Conservation (phyloP, 805 yeast genomes). For the Lachancea mirantina region DNA sequence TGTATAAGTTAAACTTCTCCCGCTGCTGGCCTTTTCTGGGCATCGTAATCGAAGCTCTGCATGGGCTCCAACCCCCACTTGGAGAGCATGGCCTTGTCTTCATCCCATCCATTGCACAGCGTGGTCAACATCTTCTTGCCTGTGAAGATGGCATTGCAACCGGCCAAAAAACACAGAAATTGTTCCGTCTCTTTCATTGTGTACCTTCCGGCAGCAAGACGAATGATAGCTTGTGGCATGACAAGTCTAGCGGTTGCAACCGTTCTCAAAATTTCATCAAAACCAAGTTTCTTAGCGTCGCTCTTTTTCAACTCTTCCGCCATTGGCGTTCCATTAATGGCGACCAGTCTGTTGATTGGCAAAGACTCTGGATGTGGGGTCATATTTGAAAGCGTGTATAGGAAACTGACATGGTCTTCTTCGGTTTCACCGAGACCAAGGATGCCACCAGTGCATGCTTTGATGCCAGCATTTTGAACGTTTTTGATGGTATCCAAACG, state of each 20-base stretch:
- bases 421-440: slow-evolving; percentile 70
- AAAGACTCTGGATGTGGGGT: slow-evolving; percentile 70
- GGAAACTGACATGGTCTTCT: slow-evolving; percentile 62
- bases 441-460: slow-evolving; percentile 75
- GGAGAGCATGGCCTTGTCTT: slow-evolving; percentile 58
- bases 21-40: slow-evolving; percentile 7
- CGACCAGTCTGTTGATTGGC: slow-evolving; percentile 74
- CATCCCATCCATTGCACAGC: slow-evolving; percentile 80
- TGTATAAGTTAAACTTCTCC: slow-evolving; percentile 5
- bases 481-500: slow-evolving; percentile 58
- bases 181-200: slow-evolving; percentile 76
- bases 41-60: slow-evolving; percentile 35
- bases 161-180: slow-evolving; percentile 66
- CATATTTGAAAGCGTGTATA: slow-evolving; percentile 61
- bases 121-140: slow-evolving; percentile 79
- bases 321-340: slow-evolving; percentile 74
- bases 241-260: slow-evolving; percentile 68
- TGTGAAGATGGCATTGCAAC: slow-evolving; percentile 74
- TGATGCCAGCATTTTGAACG: slow-evolving; percentile 56
- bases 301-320: slow-evolving; percentile 42
- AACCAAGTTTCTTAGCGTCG: slow-evolving; percentile 41
- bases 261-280: slow-evolving; percentile 59
- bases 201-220: slow-evolving; percentile 76
- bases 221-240: slow-evolving; percentile 65
- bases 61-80: slow-evolving; percentile 65